phyloP scores from a whole-genome alignment of 73 alveolate species.

The Paramecium primaurelia region DNA sequence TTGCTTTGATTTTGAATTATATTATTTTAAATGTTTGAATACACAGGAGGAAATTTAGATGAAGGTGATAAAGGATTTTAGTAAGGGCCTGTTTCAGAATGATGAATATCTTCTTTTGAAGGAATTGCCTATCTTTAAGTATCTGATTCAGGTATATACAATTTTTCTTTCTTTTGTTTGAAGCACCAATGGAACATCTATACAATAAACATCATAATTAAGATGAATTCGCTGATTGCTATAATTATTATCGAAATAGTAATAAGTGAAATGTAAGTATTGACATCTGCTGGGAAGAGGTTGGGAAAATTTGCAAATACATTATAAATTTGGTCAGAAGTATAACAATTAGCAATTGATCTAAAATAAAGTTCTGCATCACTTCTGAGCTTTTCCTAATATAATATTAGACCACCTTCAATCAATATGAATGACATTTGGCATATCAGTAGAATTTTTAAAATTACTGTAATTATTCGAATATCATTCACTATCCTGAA shows the following conservation, averaged over 20 bases:
- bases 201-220: not conserved
- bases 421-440: not conserved
- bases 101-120: not conserved
- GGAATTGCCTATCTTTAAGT: not conserved
- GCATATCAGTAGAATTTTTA: not conserved
- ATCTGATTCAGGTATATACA: not conserved
- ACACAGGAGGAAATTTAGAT: not conserved
- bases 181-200: constrained; percentile 39
- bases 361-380: not conserved
- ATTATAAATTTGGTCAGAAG: not conserved
- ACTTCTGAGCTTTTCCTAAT: not conserved
- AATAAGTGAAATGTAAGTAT: not conserved
- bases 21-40: not conserved
- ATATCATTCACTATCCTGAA: not conserved
- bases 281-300: not conserved
- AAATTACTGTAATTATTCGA: not conserved
- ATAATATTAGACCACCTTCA: not conserved
- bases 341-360: not conserved
- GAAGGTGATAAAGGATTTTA: not conserved
- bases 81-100: not conserved
- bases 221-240: not conserved
- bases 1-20: not conserved
- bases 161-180: not conserved
- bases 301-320: not conserved
- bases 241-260: not conserved